Percentiles rank a stretch among this genome's conserved stretches.
These are phyloP conservation scores for Camptophora hylomeconis DNA, from an alignment of 2,329 filamentous ascomycete genomes.

Conservation along the genomic window DNA sequence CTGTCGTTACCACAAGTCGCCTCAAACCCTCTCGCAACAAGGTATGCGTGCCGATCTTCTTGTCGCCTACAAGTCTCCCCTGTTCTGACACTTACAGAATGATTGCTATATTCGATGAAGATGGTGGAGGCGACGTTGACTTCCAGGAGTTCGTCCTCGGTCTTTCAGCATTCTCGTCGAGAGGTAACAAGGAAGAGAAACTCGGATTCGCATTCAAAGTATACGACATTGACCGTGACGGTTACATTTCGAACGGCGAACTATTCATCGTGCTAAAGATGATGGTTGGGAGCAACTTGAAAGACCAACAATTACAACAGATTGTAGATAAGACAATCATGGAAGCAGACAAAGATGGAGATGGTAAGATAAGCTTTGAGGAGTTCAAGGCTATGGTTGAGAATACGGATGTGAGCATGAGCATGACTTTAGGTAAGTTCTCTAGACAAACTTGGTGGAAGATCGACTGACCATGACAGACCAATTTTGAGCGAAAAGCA, in stretches of 20 bases:
- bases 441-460: background rate
- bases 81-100: constrained; percentile 44
- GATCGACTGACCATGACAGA: background rate
- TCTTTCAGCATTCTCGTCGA: constrained; percentile 87
- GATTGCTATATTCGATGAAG: constrained; percentile 99
- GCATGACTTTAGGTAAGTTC: constrained; percentile 50
- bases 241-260: constrained; percentile 97
- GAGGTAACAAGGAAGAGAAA: constrained; percentile 99
- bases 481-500: too few relatives aligned
- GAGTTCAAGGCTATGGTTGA: constrained; percentile 99
- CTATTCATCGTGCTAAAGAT: constrained; percentile 99
- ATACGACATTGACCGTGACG: constrained; percentile 97
- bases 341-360: constrained; percentile 91
- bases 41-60: constrained; percentile 39
- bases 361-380: constrained; percentile 98
- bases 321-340: constrained; percentile 99
- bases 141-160: constrained; percentile 98
- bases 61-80: background rate
- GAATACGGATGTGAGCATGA: constrained; percentile 64
- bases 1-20: constrained; percentile 93
- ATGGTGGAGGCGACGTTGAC: constrained; percentile 93
- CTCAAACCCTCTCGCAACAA: constrained; percentile 90
- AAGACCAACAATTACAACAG: constrained; percentile 96
- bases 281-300: constrained; percentile 99
- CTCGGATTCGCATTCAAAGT: constrained; percentile 96